phyloP scores from a whole-genome alignment of 2,329 filamentous ascomycete species.

The Colletotrichum lindemuthianum region DNA sequence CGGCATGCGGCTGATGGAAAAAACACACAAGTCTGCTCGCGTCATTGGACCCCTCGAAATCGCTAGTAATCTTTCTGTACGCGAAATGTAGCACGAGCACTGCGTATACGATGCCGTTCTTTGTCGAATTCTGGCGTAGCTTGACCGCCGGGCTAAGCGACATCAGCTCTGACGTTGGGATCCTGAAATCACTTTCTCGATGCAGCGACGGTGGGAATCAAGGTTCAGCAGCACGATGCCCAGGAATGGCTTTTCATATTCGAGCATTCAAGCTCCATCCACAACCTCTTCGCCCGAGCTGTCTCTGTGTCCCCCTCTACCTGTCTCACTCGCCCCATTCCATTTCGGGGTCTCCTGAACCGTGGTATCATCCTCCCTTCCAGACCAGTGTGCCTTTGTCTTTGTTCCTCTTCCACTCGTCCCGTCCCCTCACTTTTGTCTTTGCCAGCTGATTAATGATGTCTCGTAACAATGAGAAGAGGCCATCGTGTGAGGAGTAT shows the following conservation, averaged over 20 bases:
- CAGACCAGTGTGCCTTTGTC: constrained; percentile 1
- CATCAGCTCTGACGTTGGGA: neutral
- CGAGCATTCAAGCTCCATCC: constrained; percentile 29
- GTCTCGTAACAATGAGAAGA: neutral
- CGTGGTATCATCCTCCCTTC: constrained; percentile 36
- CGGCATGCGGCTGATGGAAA: constrained; percentile 17
- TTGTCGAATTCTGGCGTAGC: neutral
- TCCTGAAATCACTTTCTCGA: neutral
- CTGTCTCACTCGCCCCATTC: neutral
- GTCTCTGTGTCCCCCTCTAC: neutral
- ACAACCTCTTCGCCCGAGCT: constrained; percentile 5
- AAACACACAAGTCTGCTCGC: neutral
- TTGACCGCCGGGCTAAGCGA: neutral
- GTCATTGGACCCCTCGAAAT: too few relatives aligned
- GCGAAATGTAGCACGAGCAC: too few relatives aligned
- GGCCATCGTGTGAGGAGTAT: constrained; percentile 8
- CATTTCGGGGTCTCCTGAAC: constrained; percentile 5
- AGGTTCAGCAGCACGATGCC: constrained; percentile 5
- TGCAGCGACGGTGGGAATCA: neutral
- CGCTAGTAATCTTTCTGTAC: too few relatives aligned
- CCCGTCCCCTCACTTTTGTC: constrained; percentile 6
- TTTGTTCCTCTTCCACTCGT: constrained; percentile 2
- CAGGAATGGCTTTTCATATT: constrained; percentile 35
- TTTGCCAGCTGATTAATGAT: constrained; percentile 21
- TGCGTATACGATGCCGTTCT: too few relatives aligned